Conservation (phyloP, 768 basidiomycete genomes). For the Psilocybe cyanescens region DNA sequence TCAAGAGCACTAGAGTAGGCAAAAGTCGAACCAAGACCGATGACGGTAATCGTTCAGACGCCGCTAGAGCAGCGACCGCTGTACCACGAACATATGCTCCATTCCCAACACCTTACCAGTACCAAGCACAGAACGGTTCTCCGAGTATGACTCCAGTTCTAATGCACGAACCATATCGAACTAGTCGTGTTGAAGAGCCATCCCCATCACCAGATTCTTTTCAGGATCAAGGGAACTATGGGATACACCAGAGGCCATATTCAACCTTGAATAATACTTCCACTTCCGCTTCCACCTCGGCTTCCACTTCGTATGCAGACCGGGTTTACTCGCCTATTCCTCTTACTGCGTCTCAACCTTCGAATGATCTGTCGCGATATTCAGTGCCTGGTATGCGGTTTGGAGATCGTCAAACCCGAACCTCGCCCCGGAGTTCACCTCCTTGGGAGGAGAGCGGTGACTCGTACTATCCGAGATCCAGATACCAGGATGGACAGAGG, state of each 20-base stretch:
- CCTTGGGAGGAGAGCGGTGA: conserved; percentile 2
- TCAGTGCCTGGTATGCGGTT: background rate
- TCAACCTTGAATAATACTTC: background rate
- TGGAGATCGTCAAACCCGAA: background rate
- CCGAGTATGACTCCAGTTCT: conserved; percentile 35
- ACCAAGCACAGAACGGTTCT: conserved; percentile 27
- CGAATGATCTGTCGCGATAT: conserved; percentile 5
- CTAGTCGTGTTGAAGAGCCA: conserved; percentile 17
- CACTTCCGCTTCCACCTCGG: background rate
- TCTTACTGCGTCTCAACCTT: background rate
- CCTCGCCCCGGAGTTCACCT: background rate
- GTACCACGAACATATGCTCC: conserved; percentile 43
- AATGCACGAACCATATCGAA: conserved; percentile 47
- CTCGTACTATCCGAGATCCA: conserved; percentile 4
- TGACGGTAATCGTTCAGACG: conserved; percentile 34
- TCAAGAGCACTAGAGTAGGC: conserved; percentile 66
- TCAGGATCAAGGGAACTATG: conserved; percentile 15
- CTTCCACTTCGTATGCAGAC: conserved; percentile 4
- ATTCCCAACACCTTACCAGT: conserved; percentile 38
- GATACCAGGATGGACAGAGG: conserved; percentile 8
- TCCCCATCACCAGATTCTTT: conserved; percentile 24
- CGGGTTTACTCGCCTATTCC: conserved; percentile 4
- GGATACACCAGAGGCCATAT: conserved; percentile 12
- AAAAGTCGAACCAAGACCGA: conserved; percentile 53
- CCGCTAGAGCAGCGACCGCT: conserved; percentile 28